Conservation (phyloP, 768 basidiomycete genomes). For the Russula lepida region DNA sequence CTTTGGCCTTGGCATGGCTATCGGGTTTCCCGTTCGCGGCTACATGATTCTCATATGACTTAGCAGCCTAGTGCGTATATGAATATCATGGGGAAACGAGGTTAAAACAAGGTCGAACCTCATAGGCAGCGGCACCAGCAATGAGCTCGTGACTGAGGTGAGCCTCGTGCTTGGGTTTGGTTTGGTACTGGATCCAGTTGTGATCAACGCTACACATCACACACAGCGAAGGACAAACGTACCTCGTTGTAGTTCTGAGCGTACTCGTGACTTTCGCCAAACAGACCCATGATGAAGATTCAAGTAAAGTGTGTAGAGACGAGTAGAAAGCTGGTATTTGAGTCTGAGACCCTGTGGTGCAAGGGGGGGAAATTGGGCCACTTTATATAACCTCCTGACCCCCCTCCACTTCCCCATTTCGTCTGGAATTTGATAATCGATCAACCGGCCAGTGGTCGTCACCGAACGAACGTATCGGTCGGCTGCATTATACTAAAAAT, state of each 20-base stretch:
- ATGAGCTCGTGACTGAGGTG: constrained; percentile 56
- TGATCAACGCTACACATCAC: neutral
- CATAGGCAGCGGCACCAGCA: constrained; percentile 58
- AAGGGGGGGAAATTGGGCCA: neutral
- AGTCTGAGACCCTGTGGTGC: neutral
- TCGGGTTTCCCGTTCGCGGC: constrained; percentile 40
- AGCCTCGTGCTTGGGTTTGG: constrained; percentile 35
- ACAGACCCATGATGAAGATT: constrained; percentile 3
- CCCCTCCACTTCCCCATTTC: too few relatives aligned
- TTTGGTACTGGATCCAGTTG: neutral
- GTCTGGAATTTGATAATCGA: neutral
- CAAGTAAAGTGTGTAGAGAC: neutral
- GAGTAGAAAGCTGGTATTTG: neutral
- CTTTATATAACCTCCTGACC: constrained; percentile 8
- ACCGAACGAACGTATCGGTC: neutral
- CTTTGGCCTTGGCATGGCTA: constrained; percentile 49
- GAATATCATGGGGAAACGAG: neutral
- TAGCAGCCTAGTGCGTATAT: constrained; percentile 39
- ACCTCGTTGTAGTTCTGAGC: neutral
- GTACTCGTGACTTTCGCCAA: neutral
- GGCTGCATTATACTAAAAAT: neutral
- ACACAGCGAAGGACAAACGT: neutral
- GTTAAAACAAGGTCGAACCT: constrained; percentile 30
- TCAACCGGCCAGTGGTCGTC: too few relatives aligned
- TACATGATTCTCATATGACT: constrained; percentile 51